phyloP scores from a whole-genome alignment of 768 basidiomycete genomes.

The Leccinum subtestaceum region DNA sequence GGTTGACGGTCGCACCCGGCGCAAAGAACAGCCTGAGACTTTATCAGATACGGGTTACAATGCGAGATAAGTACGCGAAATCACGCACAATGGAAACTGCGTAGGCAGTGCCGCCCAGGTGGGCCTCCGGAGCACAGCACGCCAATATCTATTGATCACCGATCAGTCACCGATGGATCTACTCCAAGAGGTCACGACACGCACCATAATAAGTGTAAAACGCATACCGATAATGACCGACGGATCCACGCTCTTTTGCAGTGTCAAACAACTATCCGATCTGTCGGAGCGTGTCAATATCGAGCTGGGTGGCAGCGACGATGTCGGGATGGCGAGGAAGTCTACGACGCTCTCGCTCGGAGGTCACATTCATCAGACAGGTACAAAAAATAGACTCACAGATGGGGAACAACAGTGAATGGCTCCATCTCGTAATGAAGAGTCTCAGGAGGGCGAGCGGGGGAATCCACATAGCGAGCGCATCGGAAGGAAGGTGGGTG shows the following conservation, averaged over 20 bases:
- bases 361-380: too few relatives aligned
- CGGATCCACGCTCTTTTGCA: constrained; percentile 32
- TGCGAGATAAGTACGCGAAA: neutral
- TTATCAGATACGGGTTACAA: constrained; percentile 22
- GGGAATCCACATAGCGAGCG: constrained; percentile 73
- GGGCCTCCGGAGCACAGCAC: constrained; percentile 55
- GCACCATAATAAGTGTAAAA: constrained; percentile 81
- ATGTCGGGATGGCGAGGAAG: constrained; percentile 76
- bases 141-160: constrained; percentile 24
- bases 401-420: constrained; percentile 88
- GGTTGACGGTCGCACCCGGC: constrained; percentile 35
- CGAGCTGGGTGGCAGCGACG: constrained; percentile 57
- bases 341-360: constrained; percentile 39
- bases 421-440: constrained; percentile 75
- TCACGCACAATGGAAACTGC: constrained; percentile 80
- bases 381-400: constrained; percentile 48
- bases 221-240: constrained; percentile 63
- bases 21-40: constrained; percentile 62
- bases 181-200: constrained; percentile 9
- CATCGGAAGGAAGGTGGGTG: constrained; percentile 52
- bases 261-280: constrained; percentile 85
- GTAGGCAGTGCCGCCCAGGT: constrained; percentile 87
- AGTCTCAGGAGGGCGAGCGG: constrained; percentile 74
- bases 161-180: neutral
- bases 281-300: constrained; percentile 56